Base-by-base conservation (phyloP, 345 rosid genomes). In the Citrus trifoliata region DNA sequence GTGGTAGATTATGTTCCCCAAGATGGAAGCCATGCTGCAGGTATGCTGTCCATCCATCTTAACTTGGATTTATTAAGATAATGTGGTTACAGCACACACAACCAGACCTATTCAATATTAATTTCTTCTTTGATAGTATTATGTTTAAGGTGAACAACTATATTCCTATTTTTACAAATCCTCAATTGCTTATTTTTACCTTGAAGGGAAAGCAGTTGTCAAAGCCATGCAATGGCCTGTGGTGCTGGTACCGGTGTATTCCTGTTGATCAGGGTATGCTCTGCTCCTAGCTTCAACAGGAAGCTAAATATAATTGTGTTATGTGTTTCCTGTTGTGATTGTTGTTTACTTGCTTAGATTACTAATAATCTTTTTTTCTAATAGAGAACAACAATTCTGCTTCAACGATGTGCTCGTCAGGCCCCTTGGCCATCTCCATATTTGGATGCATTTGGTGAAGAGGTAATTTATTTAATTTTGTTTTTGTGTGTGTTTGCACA, bases 401-500 rank as follows among this genome's bases (percentile, higher is more conserved):
- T 96, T 32, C 97, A 89, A 85, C 88, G 99, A 83, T 88, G 85
- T 82, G 93, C 88, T 10, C 95, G 93, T 32, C 97, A 86, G 79
- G 88, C 99, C 78, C 87, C 89, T 78, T 96, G 99, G 99, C 97
- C 93, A 19, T 94, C 99, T 60, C 98, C 88, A 7, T 96, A 93
- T 85, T 88, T 96, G 88, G 99, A 96, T 87, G 87, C 87, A 6
- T 96, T 84, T 86, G 99, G 99, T 70, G 99, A 94, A 93, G 99
- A 96, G 98, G 99, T 92, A 75, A 13, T 51, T 62, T 33, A 55
- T 65, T 53, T 60, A 24, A 32, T 18, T 74, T 6, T 37, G 13
- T 28, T n/a, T 7, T 16, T 55, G 28, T 56, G 5, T 56, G 2
- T 22, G 53, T 37, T 5, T 5, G 42, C 46, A 62, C 25, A 1